These are phyloP conservation scores for Eimeria necatrix DNA, from an alignment of 169 alveolate genomes.

Conservation along the genomic window DNA sequence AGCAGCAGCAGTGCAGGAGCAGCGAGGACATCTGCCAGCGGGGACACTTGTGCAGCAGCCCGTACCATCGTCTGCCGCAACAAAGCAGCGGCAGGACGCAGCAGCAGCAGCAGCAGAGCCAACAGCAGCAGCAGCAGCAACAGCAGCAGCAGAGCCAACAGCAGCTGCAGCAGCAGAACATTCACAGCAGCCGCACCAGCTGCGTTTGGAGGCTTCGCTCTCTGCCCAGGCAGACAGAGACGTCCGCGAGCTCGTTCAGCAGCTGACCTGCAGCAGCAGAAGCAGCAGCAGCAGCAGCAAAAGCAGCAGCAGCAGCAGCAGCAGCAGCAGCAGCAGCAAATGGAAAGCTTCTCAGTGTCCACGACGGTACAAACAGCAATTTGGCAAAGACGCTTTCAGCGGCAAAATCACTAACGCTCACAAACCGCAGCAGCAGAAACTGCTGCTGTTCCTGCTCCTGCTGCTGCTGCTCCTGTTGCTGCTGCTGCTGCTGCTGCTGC, in stretches of 20 bases:
- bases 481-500: neutral
- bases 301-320: too few species aligned
- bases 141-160: neutral
- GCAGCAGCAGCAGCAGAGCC: neutral
- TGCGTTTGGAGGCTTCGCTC: neutral
- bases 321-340: too few species aligned
- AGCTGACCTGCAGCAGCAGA: too few species aligned
- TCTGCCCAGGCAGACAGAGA: neutral
- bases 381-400: too few species aligned
- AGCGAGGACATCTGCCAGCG: neutral
- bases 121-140: neutral
- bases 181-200: neutral
- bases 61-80: too few species aligned
- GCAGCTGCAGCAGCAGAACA: neutral
- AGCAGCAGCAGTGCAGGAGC: too few species aligned
- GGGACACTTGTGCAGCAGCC: too few species aligned
- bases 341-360: neutral
- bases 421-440: neutral
- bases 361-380: too few species aligned
- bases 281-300: too few species aligned
- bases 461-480: neutral
- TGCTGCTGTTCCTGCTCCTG: constrained; percentile 3
- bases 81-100: too few species aligned
- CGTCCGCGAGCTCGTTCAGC: neutral
- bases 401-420: too few species aligned